Conservation (phyloP, 2,329 filamentous ascomycete genomes). For the Monilinia fructigena region DNA sequence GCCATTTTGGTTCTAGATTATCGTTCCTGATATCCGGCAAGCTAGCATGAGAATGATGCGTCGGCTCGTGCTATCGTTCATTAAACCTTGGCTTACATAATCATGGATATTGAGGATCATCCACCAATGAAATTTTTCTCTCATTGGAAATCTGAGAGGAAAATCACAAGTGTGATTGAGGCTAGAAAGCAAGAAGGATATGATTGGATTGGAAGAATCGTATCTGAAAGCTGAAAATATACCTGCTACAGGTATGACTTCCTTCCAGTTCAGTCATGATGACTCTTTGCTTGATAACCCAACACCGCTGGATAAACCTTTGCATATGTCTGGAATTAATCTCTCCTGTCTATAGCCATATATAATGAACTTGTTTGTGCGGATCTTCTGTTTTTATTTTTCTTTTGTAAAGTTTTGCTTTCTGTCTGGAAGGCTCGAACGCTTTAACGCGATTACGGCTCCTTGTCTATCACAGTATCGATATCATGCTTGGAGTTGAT, state of each 20-base stretch:
- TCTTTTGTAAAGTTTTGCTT: background rate
- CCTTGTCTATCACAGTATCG: background rate
- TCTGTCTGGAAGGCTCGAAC: background rate
- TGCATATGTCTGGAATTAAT: no score
- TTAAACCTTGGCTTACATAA: background rate
- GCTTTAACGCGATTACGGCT: background rate
- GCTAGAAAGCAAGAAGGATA: background rate
- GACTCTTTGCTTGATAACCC: background rate
- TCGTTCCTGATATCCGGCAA: background rate
- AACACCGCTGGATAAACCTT: background rate
- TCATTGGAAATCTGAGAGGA: background rate
- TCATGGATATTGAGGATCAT: background rate
- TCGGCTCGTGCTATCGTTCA: background rate
- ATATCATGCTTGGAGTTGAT: background rate
- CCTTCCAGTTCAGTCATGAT: background rate
- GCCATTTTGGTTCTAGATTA: conserved; percentile 16
- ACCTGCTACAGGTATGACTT: background rate
- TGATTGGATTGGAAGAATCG: background rate
- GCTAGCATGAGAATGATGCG: conserved; percentile 18
- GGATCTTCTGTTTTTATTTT: background rate
- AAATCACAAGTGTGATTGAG: background rate
- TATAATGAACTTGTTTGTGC: background rate
- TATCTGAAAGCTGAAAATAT: background rate
- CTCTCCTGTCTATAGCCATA: background rate
- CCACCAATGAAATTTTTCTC: conserved; percentile 16